Base-by-base conservation (phyloP, 2,329 filamentous ascomycete genomes). In the Ilyonectria mors-panacis region DNA sequence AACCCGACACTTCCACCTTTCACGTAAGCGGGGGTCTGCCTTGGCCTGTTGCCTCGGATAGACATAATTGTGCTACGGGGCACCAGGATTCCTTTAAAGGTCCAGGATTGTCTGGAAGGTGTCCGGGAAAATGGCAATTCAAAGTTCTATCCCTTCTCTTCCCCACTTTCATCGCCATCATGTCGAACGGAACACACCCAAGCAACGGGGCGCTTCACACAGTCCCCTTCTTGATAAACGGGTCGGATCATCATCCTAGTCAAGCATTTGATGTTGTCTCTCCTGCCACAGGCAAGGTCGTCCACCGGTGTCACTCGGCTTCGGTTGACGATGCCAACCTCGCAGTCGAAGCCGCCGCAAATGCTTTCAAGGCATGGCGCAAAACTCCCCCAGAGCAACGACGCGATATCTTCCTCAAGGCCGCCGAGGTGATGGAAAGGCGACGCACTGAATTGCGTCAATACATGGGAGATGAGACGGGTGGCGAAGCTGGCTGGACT, bases 341-440 rank as follows among this genome's bases (percentile, higher is more conserved):
- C 10, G 87, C 90, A 10, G 80, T 85, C 59, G 72, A 79, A 28
- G 80, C 84, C 6, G 93, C 93, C 1, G 83, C 89, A n/a, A 83
- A 84, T 15, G 93, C 94, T 1, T 91, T 93, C 79, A 87, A 86
- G 48, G 81, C 86, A 65, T 97, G 94, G 94, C 85, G 87, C 48
- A 87, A 87, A 70, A 87, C 87, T 3, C 89, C 88, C 51, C 87
- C 90, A 1, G 76, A 83, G 26, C 77, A 85, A 26, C 91, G 92
- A 44, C 89, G 93, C 39, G 88, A 92, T 70, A 89, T 97, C 70
- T 85, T 97, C 65, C 82, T 92, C 65, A 90, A 89, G 77, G 91
- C 92, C 0, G 90, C 91, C 10, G 88, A 90, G 9, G 80, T 94
- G 55, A 82, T 95, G 67, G 83, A 88, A 45, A 80, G 78, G 33